Base-by-base conservation (phyloP, 1,284 basidiomycete genomes). In the Exsudoporus floridanus region DNA sequence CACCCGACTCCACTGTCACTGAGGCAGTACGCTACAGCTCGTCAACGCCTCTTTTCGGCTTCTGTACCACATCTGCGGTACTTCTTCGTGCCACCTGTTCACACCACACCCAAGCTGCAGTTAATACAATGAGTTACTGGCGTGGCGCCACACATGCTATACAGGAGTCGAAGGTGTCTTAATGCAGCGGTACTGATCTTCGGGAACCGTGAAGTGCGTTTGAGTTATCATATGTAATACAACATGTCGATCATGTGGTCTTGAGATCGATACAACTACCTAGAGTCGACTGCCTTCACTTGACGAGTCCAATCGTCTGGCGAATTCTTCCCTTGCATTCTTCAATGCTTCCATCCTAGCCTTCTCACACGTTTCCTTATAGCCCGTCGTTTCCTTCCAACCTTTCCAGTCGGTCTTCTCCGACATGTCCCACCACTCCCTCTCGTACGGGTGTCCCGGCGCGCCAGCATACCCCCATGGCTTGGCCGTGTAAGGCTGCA, bases 391-490 rank as follows among this genome's bases (percentile, higher is more conserved):
- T 30, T 52, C 46, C 37, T 65, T 60, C 67, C 70, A 73, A 5
- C 67, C 73, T 34, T 56, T 67, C 80, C 78, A 82, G 5, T 57
- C 63, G 0, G 79, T 80, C 52, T 64, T 59, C 40, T 75, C 74
- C n/a, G 76, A 54, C 18, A 65, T 57, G 2, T 49, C 44, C 77
- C 78, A 81, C 80, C 82, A 83, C 46, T 77, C 77, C n/a, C 58
- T 58, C 25, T 64, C 61, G 56, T 73, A 79, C 0, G 82, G 80
- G 56, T 83, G 75, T 7, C 75, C 77, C 10, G 78, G 80, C 0
- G 79, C 71, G 7, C 79, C 78, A 0, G 76, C 70, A 55, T 81
- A 82, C 2, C 80, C 80, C 81, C 82, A 83, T 0, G 81, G 81
- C 54, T 83, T 84, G 7, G 77, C 71, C 1, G 76, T 77, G 53